Evolutionary conservation across 1,139 yeast species (phyloP).

Genomic region (Spencermartinsiella ligniputridi): DNA sequence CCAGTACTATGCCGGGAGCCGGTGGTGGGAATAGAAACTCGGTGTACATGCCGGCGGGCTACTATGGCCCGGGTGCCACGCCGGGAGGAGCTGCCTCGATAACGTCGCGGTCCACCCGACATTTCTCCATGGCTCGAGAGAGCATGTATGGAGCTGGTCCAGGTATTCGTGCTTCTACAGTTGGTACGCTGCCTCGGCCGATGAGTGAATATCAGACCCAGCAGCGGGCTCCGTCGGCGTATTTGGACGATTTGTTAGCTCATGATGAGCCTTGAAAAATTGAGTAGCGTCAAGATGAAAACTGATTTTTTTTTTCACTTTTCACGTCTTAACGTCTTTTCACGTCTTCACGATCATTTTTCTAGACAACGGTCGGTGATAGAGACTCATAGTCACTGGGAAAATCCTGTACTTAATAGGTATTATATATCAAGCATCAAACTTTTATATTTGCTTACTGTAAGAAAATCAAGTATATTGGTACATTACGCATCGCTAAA

Average conservation of each 20-base stretch:
- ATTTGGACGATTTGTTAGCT: constrained; percentile 35
- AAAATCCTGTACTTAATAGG: no score
- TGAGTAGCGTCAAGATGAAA: background rate
- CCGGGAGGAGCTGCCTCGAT: constrained; percentile 21
- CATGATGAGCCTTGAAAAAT: constrained; percentile 18
- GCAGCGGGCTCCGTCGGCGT: constrained; percentile 38
- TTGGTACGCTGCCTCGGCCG: constrained; percentile 6
- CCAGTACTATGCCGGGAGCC: constrained; percentile 17
- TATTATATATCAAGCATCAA: no score
- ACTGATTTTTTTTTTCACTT: no score
- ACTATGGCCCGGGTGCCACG: constrained; percentile 23
- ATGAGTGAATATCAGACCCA: constrained; percentile 12
- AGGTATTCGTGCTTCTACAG: constrained; percentile 6
- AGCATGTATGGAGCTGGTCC: constrained; percentile 12
- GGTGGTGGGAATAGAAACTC: constrained; percentile 24
- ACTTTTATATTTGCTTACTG: no score
- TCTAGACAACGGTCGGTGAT: no score
- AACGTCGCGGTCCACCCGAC: constrained; percentile 21
- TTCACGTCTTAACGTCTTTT: no score
- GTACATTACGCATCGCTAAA: no score
- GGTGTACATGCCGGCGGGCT: constrained; percentile 37
- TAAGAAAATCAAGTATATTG: no score
- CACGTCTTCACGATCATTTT: no score
- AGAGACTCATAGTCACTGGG: no score
- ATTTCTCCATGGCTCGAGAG: constrained; percentile 20